These are phyloP conservation scores for Coemansia sp. DNA, from an alignment of 192 early-diverging fungal genomes.

Conservation along the genomic window DNA sequence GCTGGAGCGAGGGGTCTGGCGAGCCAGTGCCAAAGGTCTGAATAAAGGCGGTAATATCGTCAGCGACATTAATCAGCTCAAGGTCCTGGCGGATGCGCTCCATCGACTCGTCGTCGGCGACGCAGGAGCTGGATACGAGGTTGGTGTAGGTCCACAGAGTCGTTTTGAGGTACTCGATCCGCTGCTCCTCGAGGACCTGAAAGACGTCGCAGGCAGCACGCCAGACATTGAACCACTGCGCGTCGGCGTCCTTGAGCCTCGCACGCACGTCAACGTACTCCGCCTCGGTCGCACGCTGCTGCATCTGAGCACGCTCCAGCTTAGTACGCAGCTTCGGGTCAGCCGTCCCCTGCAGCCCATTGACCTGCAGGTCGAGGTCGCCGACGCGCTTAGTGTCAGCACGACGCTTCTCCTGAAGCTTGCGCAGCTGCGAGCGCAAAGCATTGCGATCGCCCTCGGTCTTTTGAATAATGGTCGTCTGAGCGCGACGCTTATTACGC, in stretches of 20 bases:
- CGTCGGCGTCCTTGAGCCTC: conserved; percentile 50
- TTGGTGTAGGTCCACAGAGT: conserved; percentile 75
- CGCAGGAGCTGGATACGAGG: conserved; percentile 68
- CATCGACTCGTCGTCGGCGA: conserved; percentile 76
- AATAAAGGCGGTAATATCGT: conserved; percentile 69
- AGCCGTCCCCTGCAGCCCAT: conserved; percentile 41
- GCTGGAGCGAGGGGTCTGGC: conserved; percentile 28
- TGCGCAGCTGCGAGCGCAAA: conserved; percentile 50
- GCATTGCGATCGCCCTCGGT: conserved; percentile 52
- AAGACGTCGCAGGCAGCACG: background rate
- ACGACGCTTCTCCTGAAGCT: conserved; percentile 53
- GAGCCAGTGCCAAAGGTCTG: conserved; percentile 64
- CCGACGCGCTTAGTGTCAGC: conserved; percentile 25
- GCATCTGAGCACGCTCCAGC: conserved; percentile 48
- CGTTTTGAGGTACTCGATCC: conserved; percentile 69
- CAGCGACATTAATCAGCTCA: conserved; percentile 64
- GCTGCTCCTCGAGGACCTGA: conserved; percentile 67
- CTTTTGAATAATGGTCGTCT: conserved; percentile 52
- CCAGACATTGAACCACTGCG: background rate
- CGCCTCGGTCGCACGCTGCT: conserved; percentile 44
- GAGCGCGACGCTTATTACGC: conserved; percentile 63
- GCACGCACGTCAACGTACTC: conserved; percentile 41
- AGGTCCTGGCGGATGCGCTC: conserved; percentile 70
- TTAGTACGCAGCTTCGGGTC: conserved; percentile 50
- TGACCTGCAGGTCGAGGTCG: conserved; percentile 51